Evolutionary conservation across 176 grass and related monocot genomes (phyloP), one percentile per base, ranked within the genome.

Genomic region (Bonia amplexicaulis): DNA sequence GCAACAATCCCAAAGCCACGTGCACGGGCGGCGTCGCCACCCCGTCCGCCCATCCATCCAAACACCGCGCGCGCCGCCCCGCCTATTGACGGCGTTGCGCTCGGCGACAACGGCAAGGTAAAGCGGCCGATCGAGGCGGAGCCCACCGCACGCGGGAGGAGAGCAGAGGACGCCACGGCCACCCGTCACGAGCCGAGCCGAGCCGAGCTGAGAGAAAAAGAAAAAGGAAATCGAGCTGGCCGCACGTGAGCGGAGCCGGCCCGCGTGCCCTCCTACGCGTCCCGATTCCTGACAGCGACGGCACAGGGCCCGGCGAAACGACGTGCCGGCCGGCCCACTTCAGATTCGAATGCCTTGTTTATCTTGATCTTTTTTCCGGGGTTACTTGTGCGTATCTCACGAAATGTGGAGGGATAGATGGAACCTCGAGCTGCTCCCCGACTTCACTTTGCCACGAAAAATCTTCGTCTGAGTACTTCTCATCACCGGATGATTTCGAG

Each of bases 81-180:
- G 12, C 52, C 27, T 13, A 40, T 37, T 70, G 63, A 77, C 62
- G 86, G 40, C 79, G 71, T 77, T 3, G 13, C 70, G 86, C 73
- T 64, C 80, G 66, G 57, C 87, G 80, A 84, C 87, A 47, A 46
- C 46, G 40, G 15, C 1, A 59, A 0, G 11, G 29, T 6, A n/a
- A 44, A 20, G 37, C 62, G 25, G 15, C 62, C 12, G 37, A 19
- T n/a, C 1, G 49, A 53, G 66, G 25, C 76, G 78, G 65, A 51
- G 55, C 79, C 70, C 85, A 81, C 60, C 85, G 71, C 71, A 87
- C 63, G 79, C 79, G 29, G 61, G 48, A 7, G 10, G n/a, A 1
- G 52, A 4, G 42, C n/a, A n/a, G 31, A 16, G 0, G 37, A 33
- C 45, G 45, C 17, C 45, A 15, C n/a, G 63, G 53, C 54, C 86